phyloP scores from a whole-genome alignment of 2,329 filamentous ascomycete genomes.

The Xylariaceae sp. region DNA sequence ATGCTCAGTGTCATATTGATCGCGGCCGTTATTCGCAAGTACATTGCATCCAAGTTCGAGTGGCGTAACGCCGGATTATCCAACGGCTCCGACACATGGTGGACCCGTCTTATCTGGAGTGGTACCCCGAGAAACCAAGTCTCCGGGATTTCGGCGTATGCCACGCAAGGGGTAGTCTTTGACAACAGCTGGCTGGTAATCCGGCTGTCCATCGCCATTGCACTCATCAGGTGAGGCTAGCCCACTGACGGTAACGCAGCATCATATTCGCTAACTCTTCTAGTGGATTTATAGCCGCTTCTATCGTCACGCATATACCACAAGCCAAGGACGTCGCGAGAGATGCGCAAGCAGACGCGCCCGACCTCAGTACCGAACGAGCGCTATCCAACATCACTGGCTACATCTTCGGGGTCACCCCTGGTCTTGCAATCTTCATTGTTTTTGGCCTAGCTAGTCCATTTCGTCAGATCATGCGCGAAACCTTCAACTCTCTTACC shows the following conservation, averaged over 20 bases:
- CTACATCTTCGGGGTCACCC: slow-evolving; percentile 25
- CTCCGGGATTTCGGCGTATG: slow-evolving; percentile 6
- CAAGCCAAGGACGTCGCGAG: slow-evolving; percentile 16
- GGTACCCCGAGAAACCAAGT: slow-evolving; percentile 4
- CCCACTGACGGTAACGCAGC: not conserved
- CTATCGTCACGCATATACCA: slow-evolving; percentile 20
- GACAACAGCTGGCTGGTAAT: slow-evolving; percentile 23
- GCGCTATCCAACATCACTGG: slow-evolving; percentile 24
- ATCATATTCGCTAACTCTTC: not conserved
- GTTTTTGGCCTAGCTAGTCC: slow-evolving; percentile 23
- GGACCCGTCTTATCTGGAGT: slow-evolving; percentile 11
- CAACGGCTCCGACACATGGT: slow-evolving; percentile 5
- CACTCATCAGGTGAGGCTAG: slow-evolving; percentile 19
- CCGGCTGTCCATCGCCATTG: slow-evolving; percentile 20
- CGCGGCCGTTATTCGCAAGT: slow-evolving; percentile 14
- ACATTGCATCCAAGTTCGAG: slow-evolving; percentile 15
- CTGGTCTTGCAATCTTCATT: slow-evolving; percentile 23
- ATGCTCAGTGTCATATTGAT: slow-evolving; percentile 18
- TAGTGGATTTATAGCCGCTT: slow-evolving; percentile 22
- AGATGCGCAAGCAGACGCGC: slow-evolving; percentile 18
- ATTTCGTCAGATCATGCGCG: slow-evolving; percentile 23
- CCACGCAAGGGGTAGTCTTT: slow-evolving; percentile 13
- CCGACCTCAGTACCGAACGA: slow-evolving; percentile 18
- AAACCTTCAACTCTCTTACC: no score
- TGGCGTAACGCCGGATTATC: slow-evolving; percentile 11